Evolutionary conservation across 2,329 filamentous ascomycete species (phyloP), one percentile per base, ranked within the genome.

Genomic region (Aspergillus aculeatinus): DNA sequence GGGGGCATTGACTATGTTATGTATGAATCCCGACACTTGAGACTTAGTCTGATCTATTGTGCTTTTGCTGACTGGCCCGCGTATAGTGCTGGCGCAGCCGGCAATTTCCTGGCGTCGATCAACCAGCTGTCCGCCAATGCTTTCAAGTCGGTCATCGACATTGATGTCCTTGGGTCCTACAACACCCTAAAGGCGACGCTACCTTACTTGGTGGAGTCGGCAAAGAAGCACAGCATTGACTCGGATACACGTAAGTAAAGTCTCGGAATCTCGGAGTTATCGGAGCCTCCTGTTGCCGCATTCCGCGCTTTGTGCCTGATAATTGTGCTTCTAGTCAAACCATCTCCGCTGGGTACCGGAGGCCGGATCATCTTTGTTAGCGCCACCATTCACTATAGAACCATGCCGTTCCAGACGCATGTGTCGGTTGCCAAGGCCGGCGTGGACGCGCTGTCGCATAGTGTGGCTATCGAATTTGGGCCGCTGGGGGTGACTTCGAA

Each of bases 141-240:
- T 3, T 96, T 99, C 86, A 96, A 93, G 76, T 83, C 91, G 0
- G 95, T 99, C 65, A 94, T 98, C 70, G 95, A 98, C 63, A 99
- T 99, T 71, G 95, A 98, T 74, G 89, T 96, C 2, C 77, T 98
- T 39, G 95, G 95, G 33, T 96, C 91, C 16, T 99, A 90, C 80
- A 96, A 98, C 80, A 96, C 92, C 2, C 83, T 96, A 71, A 98
- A 98, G 79, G 92, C 94, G 3, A 95, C 92, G 1, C 80, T 97
- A 35, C 91, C 92, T 0, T 84, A 96, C 70, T 85, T 99, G 3
- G 77, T 92, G 12, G 83, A 86, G 68, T 96, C 92, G n/a, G 88
- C 90, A 1, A 77, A 79, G 35, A 85, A 84, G 68, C 80, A 88
- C 68, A 83, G 78, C 63, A 83, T 83, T 19, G 86, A 89, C 65